Percentiles rank a stretch among this genome's conserved stretches.
These are phyloP conservation scores for Collybia mongolica DNA, from an alignment of 768 basidiomycete species.

Conservation along the genomic window DNA sequence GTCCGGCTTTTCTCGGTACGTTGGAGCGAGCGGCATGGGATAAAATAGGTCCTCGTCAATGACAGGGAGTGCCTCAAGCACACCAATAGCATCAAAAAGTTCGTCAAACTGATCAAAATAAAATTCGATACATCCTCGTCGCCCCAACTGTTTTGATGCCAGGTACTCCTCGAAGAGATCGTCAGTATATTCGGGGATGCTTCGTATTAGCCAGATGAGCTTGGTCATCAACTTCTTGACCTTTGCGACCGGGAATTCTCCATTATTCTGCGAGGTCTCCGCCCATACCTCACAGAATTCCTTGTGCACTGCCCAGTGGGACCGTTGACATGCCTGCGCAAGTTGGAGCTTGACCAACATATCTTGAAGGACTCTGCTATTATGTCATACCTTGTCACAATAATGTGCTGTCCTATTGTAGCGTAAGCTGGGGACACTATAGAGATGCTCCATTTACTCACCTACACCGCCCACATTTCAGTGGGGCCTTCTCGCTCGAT, in stretches of 20 bases:
- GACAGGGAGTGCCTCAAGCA: not conserved
- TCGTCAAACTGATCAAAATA: conserved; percentile 3
- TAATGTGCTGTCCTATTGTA: not conserved
- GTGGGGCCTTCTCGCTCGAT: not conserved
- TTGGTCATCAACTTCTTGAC: conserved; percentile 1
- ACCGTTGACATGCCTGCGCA: not conserved
- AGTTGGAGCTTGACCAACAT: not conserved
- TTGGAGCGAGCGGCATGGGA: not conserved
- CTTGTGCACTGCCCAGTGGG: not conserved
- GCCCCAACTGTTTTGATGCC: not conserved
- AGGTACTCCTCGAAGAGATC: not conserved
- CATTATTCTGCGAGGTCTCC: not conserved
- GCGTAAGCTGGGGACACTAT: no score
- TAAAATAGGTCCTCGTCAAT: not conserved
- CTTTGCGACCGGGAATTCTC: not conserved
- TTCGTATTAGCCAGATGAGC: no score
- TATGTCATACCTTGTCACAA: not conserved
- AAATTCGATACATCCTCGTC: conserved; percentile 2
- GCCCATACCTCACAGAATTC: conserved; percentile 2
- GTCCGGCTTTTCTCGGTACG: not conserved
- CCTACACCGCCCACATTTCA: conserved; percentile 2
- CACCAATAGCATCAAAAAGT: not conserved
- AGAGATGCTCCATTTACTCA: not conserved
- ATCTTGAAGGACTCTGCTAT: not conserved
- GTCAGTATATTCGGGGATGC: not conserved